Evolutionary conservation across 805 yeast genomes (phyloP).

Genomic region (Candida tammaniensis): DNA sequence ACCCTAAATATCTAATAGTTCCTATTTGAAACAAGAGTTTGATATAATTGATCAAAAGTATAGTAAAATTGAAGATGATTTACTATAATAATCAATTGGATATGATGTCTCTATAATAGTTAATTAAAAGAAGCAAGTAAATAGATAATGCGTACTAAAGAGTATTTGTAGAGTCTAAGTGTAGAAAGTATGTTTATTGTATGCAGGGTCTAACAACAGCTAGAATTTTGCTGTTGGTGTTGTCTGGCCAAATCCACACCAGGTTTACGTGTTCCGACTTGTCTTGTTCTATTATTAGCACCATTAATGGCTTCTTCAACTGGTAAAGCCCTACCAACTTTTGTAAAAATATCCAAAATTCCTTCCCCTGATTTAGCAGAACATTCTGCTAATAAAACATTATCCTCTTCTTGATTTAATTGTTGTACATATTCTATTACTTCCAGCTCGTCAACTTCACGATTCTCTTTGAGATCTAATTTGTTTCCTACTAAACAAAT

Average conservation of each 20-base stretch:
- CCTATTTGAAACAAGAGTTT: too few species aligned
- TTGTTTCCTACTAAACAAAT: constrained; percentile 86
- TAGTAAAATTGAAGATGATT: too few species aligned
- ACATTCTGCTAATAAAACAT: constrained; percentile 36
- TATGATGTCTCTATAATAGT: too few species aligned
- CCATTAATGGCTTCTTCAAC: constrained; percentile 34
- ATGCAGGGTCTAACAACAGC: constrained; percentile 37
- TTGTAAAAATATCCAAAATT: constrained; percentile 37
- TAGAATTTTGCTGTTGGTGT: constrained; percentile 19
- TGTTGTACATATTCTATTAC: constrained; percentile 47
- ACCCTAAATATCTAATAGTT: too few species aligned
- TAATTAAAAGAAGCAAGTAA: too few species aligned
- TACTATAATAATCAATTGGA: too few species aligned
- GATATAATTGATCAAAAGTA: too few species aligned
- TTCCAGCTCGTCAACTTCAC: constrained; percentile 39
- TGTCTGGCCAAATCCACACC: constrained; percentile 36
- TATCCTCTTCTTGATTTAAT: constrained; percentile 46
- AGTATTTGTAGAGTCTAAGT: too few species aligned
- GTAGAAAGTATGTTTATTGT: too few species aligned
- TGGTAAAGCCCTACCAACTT: constrained; percentile 41
- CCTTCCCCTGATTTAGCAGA: constrained; percentile 46
- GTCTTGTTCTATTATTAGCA: constrained; percentile 23
- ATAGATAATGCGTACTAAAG: too few species aligned
- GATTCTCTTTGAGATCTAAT: constrained; percentile 52
- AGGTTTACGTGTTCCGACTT: constrained; percentile 23